Conservation (phyloP, 2,329 filamentous ascomycete species). For the Rugonectria rugulosa region DNA sequence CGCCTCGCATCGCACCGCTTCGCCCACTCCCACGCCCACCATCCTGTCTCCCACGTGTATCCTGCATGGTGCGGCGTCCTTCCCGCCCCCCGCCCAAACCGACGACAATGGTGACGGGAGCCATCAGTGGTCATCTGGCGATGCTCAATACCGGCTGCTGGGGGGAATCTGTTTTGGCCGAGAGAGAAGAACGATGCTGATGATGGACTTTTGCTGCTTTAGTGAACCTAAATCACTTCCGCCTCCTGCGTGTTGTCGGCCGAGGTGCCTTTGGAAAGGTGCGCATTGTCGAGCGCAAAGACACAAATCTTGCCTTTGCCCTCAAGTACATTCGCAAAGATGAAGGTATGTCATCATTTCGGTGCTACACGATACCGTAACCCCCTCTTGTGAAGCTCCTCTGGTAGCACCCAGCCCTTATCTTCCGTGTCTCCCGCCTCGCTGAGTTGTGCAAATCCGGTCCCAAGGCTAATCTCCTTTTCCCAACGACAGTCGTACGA, state of each 20-base stretch:
- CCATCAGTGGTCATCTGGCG: slow-evolving; percentile 2
- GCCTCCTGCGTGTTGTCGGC: slow-evolving; percentile 91
- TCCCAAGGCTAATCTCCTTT: slow-evolving; percentile 32
- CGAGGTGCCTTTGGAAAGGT: slow-evolving; percentile 99
- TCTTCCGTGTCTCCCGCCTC: background rate
- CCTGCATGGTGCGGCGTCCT: slow-evolving; percentile 31
- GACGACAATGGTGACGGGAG: slow-evolving; percentile 8
- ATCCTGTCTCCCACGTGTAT: slow-evolving; percentile 34
- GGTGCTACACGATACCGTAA: slow-evolving; percentile 7
- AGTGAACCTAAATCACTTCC: slow-evolving; percentile 99
- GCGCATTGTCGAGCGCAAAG: slow-evolving; percentile 96
- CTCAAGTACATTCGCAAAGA: slow-evolving; percentile 99
- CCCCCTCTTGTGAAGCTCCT: background rate
- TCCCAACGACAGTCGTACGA: slow-evolving; percentile 75
- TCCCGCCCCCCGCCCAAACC: slow-evolving; percentile 27
- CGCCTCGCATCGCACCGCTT: slow-evolving; percentile 17
- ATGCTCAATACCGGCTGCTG: background rate
- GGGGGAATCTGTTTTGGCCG: no score
- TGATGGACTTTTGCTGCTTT: no score
- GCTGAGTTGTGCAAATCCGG: slow-evolving; percentile 3
- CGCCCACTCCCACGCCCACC: slow-evolving; percentile 29
- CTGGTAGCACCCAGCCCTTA: slow-evolving; percentile 3
- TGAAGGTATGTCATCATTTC: slow-evolving; percentile 71
- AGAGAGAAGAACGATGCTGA: background rate
- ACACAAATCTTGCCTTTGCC: slow-evolving; percentile 91